Percentiles rank a stretch among this genome's conserved stretches.
Conservation (phyloP, 192 early-diverging fungal species). For the Entomortierella parvispora region DNA sequence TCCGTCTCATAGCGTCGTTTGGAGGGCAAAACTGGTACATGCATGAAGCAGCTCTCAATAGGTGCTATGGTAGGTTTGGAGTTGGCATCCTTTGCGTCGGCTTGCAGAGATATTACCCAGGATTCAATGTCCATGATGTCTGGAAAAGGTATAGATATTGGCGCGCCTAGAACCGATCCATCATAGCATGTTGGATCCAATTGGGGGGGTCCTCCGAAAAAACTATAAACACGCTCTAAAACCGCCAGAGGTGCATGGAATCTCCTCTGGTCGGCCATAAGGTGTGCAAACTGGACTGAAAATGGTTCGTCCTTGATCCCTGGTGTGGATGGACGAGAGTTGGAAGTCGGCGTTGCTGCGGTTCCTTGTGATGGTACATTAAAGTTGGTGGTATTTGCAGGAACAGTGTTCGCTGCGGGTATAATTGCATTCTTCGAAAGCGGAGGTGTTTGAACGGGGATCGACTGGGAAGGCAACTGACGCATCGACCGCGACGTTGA, state of each 20-base stretch:
- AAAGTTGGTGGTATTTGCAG: neutral
- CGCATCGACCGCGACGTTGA: too few relatives aligned
- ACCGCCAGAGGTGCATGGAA: conserved; percentile 33
- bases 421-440: neutral
- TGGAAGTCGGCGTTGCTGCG: neutral
- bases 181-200: conserved; percentile 42
- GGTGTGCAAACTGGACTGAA: conserved; percentile 2
- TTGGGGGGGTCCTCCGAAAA: conserved; percentile 33
- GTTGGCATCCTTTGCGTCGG: neutral
- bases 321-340: neutral
- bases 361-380: neutral
- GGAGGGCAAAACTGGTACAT: conserved; percentile 43
- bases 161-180: conserved; percentile 10
- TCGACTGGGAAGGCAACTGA: too few relatives aligned
- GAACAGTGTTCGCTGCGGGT: neutral
- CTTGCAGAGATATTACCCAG: conserved; percentile 16
- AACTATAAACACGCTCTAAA: conserved; percentile 18
- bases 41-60: conserved; percentile 38
- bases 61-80: conserved; percentile 2
- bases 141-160: conserved; percentile 35
- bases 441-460: too few relatives aligned
- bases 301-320: conserved; percentile 2
- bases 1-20: conserved; percentile 43
- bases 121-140: conserved; percentile 48
- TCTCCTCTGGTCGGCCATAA: conserved; percentile 27